Percentiles rank a stretch among this genome's conserved stretches.
These are phyloP conservation scores for Crithidia sp. DNA, from an alignment of 208 protist genomes.

Conservation along the genomic window DNA sequence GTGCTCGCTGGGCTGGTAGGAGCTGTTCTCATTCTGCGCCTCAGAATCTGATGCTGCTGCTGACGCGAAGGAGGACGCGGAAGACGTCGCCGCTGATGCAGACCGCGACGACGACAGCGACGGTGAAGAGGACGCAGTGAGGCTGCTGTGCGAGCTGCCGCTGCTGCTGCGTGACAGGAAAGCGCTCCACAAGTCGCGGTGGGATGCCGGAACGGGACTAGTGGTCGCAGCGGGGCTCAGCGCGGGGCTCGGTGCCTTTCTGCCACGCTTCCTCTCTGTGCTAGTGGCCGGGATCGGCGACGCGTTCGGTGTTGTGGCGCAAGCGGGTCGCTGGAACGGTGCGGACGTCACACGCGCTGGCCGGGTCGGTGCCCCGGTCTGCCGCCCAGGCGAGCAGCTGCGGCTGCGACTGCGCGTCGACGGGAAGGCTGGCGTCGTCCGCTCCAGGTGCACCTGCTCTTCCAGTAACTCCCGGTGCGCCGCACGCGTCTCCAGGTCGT, in stretches of 20 bases:
- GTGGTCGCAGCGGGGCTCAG: background rate
- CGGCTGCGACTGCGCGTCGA: background rate
- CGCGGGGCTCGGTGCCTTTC: background rate
- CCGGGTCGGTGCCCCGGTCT: background rate
- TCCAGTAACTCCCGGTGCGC: conserved; percentile 26
- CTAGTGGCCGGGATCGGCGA: background rate
- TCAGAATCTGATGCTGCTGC: background rate
- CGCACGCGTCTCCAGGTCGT: conserved; percentile 30
- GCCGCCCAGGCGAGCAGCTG: conserved; percentile 7
- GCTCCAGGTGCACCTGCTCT: conserved; percentile 22
- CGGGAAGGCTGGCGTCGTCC: conserved; percentile 4
- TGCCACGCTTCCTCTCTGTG: background rate
- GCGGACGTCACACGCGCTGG: conserved; percentile 6
- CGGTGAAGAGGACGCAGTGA: background rate
- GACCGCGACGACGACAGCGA: background rate
- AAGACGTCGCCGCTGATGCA: background rate
- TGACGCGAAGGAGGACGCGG: background rate
- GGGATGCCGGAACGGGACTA: background rate
- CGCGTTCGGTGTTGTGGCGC: background rate
- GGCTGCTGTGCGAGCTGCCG: conserved; percentile 3
- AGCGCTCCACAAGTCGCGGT: conserved; percentile 16
- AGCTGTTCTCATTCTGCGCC: background rate
- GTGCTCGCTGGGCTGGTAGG: background rate
- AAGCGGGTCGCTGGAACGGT: conserved; percentile 5
- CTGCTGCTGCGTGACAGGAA: conserved; percentile 16